Base-by-base conservation (phyloP, 495 filamentous ascomycete genomes). In the Hypoxylon perforatum region DNA sequence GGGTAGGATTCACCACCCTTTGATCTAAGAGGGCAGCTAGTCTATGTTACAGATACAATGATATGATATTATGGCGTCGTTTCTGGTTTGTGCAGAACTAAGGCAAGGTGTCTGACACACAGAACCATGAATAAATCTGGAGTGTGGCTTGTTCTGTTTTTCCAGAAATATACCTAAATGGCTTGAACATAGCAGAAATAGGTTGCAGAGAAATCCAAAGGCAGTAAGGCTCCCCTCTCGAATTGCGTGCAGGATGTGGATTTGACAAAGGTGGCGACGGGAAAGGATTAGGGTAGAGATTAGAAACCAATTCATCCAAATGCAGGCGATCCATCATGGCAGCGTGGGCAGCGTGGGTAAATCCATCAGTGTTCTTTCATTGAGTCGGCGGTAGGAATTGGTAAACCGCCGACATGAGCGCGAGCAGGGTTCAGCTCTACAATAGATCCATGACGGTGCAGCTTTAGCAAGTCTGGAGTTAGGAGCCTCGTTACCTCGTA, bases 361-460 rank as follows among this genome's bases (percentile, higher is more conserved):
- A 28, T 28, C 7, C 25, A 28, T 28, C 25, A 28, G 25, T 15
- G 15, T 33, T 35, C 39, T 25, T 30, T 12, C 15, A n/a, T 44
- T 30, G 45, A n/a, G 39, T 56, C 57, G 50, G 57, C 56, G 35
- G 44, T 41, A 56, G 25, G 38, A 41, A 10, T 21, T 2, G 28
- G 30, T 44, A 67, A n/a, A 67, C 18, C 42, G 19, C 46, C 63
- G 51, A 57, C 57, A 67, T 28, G 25, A 28, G 25, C 25, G 25
- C 25, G 25, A 28, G 25, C 25, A 28, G 7, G 46, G 63, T 48
- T 50, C 41, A 28, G 38, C 18, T 17, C 39, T 28, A 8, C 33
- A 46, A 55, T 41, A 17, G 18, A 55, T 21, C 22, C 11, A 48
- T 55, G 49, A 59, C 22, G 17, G 17, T 33, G 4, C n/a, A 38